Conservation (phyloP, 2,329 filamentous ascomycete genomes). For the Didymella keratinophila region DNA sequence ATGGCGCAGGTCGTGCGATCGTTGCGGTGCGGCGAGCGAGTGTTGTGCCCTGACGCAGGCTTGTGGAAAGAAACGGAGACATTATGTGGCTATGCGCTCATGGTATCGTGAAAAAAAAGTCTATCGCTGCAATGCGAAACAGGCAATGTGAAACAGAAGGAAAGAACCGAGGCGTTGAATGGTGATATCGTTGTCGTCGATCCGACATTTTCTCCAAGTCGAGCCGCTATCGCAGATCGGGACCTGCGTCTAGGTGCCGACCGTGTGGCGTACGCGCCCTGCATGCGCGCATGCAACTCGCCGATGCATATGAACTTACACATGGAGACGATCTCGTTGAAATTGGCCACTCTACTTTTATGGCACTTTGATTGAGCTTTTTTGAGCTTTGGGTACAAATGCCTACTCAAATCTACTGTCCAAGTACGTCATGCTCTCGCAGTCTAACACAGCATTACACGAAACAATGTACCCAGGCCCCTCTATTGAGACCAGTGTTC, state of each 20-base stretch:
- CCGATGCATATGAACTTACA: no score
- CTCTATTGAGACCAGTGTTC: background rate
- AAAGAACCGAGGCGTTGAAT: background rate
- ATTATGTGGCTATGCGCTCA: slow-evolving; percentile 42
- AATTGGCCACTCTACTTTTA: no score
- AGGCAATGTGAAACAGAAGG: no score
- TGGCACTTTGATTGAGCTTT: background rate
- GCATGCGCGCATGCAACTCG: background rate
- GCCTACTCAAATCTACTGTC: background rate
- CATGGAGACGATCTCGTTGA: background rate
- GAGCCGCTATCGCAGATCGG: slow-evolving; percentile 16
- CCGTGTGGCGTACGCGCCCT: slow-evolving; percentile 4
- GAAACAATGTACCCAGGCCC: background rate
- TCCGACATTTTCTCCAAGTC: slow-evolving; percentile 17
- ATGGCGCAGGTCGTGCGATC: slow-evolving; percentile 42
- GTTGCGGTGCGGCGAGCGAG: slow-evolving; percentile 30
- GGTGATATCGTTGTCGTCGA: slow-evolving; percentile 1
- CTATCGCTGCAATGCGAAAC: slow-evolving; percentile 2
- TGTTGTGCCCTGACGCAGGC: background rate
- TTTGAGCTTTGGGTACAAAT: background rate
- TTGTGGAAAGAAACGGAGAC: slow-evolving; percentile 39
- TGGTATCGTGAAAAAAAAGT: background rate
- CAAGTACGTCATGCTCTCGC: background rate
- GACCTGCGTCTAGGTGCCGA: background rate
- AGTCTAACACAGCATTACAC: background rate